Evolutionary conservation across 1,284 basidiomycete species (phyloP).

Genomic region (Apiotrichum veenhuisii): DNA sequence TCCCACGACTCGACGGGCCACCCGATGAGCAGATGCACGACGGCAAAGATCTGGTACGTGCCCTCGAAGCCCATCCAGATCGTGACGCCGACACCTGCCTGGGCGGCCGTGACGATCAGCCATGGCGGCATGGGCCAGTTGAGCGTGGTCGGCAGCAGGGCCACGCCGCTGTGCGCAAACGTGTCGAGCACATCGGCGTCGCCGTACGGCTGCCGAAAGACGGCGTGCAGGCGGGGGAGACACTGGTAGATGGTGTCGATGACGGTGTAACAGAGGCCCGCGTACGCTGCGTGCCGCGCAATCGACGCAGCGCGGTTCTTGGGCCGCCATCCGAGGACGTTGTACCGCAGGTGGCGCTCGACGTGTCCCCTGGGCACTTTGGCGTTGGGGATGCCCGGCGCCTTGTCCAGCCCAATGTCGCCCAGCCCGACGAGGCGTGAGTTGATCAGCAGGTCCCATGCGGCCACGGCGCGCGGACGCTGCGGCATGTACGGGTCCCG

Average conservation of each 20-base stretch:
- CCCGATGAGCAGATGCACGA: conserved; percentile 19
- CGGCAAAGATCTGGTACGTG: conserved; percentile 37
- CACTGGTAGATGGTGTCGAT: conserved; percentile 29
- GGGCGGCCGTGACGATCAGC: conserved; percentile 19
- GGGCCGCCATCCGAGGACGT: neutral
- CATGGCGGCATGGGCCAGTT: conserved; percentile 3
- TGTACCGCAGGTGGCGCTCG: neutral
- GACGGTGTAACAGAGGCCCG: conserved; percentile 23
- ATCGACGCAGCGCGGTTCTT: conserved; percentile 23
- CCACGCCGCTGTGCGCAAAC: conserved; percentile 9
- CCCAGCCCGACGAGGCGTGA: conserved; percentile 37
- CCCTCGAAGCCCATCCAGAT: conserved; percentile 33
- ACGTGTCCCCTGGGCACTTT: neutral
- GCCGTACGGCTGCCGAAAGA: neutral
- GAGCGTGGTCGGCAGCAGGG: conserved; percentile 28
- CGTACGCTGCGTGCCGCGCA: conserved; percentile 24
- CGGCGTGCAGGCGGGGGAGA: neutral
- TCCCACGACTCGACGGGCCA: conserved; percentile 41
- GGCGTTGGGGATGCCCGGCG: conserved; percentile 2
- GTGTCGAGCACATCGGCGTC: conserved; percentile 11
- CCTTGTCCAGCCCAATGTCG: conserved; percentile 19
- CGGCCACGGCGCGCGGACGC: conserved; percentile 14
- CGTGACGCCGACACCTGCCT: conserved; percentile 24
- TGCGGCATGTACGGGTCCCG: conserved; percentile 28
- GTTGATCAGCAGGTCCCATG: conserved; percentile 34